These are phyloP conservation scores for Byssothecium circinans DNA, from an alignment of 2,329 filamentous ascomycete genomes.

Conservation along the genomic window DNA sequence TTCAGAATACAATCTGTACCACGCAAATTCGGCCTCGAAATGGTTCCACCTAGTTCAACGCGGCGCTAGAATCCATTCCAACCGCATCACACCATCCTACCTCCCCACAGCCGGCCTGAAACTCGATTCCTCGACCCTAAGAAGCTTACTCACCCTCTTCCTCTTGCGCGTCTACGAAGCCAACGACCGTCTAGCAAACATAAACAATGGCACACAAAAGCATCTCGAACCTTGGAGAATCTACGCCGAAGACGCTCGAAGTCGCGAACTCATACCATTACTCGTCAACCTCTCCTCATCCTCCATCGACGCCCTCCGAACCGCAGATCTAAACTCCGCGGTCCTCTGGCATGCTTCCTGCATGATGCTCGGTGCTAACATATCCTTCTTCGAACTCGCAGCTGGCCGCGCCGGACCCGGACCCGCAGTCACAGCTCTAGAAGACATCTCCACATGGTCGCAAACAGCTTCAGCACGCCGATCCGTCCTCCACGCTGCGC, in stretches of 20 bases:
- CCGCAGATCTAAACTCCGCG: conserved; percentile 53
- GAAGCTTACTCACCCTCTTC: conserved; percentile 35
- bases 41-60: conserved; percentile 37
- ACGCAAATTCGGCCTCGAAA: conserved; percentile 41
- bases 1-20: conserved; percentile 50
- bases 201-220: conserved; percentile 24
- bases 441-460: conserved; percentile 55
- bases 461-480: conserved; percentile 54
- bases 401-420: conserved; percentile 53
- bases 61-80: conserved; percentile 32
- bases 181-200: conserved; percentile 36
- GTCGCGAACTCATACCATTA: conserved; percentile 43
- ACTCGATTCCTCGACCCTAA: conserved; percentile 32
- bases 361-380: conserved; percentile 55
- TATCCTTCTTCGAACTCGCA: conserved; percentile 56
- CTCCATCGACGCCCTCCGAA: conserved; percentile 48
- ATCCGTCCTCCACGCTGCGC: conserved; percentile 56
- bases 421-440: conserved; percentile 52
- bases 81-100: conserved; percentile 38
- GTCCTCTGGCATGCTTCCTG: conserved; percentile 58
- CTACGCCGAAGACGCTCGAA: conserved; percentile 53
- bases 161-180: conserved; percentile 38
- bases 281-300: conserved; percentile 41
- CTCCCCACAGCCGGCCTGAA: conserved; percentile 37
- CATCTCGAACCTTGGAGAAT: conserved; percentile 44